phyloP scores from a whole-genome alignment of 2,329 filamentous ascomycete species.

The Penicillium palitans region DNA sequence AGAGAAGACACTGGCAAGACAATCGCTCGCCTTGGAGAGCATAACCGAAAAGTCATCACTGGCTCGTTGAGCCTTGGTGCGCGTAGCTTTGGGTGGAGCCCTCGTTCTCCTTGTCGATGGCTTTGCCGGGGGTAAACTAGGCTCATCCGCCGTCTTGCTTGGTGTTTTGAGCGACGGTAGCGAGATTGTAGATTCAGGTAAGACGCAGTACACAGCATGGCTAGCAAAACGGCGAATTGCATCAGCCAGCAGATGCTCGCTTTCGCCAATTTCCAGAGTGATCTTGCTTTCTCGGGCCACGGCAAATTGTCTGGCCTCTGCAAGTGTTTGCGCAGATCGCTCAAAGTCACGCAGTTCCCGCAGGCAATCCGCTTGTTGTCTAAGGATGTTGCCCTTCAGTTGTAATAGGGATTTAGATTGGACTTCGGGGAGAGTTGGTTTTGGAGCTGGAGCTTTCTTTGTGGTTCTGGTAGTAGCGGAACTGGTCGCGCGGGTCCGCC shows the following conservation, averaged over 20 bases:
- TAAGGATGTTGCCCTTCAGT: slow-evolving; percentile 52
- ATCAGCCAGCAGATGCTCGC: slow-evolving; percentile 40
- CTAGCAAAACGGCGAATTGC: slow-evolving; percentile 60
- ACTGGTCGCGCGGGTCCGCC: slow-evolving; percentile 35
- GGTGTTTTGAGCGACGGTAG: slow-evolving; percentile 65
- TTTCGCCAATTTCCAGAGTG: slow-evolving; percentile 47
- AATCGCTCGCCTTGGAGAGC: slow-evolving; percentile 38
- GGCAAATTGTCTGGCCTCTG: slow-evolving; percentile 35
- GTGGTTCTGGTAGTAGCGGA: slow-evolving; percentile 23
- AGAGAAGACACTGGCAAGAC: slow-evolving; percentile 35
- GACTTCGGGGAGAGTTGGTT: slow-evolving; percentile 22
- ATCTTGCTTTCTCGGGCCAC: slow-evolving; percentile 61
- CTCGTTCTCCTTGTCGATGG: slow-evolving; percentile 29
- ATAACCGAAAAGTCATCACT: slow-evolving; percentile 40
- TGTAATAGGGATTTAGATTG: slow-evolving; percentile 44
- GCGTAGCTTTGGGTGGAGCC: slow-evolving; percentile 29
- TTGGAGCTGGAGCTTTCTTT: slow-evolving; percentile 22
- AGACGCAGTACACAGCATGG: slow-evolving; percentile 82
- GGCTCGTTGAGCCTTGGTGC: slow-evolving; percentile 31
- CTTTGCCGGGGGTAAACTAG: slow-evolving; percentile 30
- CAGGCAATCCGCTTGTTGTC: slow-evolving; percentile 53
- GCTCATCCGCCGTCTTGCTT: slow-evolving; percentile 39
- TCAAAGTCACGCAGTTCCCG: slow-evolving; percentile 54
- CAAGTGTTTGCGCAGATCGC: slow-evolving; percentile 57
- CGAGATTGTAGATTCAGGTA: slow-evolving; percentile 90